Percentiles rank a stretch among this genome's conserved stretches.
Conservation (phyloP, 169 alveolate species). For the Eimeria maxima region DNA sequence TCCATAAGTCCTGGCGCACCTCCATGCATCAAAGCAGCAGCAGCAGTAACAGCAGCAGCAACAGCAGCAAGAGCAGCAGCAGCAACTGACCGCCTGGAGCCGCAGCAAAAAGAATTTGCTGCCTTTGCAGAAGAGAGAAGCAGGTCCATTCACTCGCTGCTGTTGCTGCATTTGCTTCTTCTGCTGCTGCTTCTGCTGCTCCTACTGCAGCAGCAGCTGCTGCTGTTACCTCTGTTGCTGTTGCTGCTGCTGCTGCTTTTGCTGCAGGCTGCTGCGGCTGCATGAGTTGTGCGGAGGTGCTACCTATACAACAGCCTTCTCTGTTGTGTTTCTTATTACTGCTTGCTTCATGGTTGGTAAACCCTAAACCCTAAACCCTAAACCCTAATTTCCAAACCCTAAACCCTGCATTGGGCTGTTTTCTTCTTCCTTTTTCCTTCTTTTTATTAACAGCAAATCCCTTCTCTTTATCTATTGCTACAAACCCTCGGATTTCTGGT, state of each 20-base stretch:
- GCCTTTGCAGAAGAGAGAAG: neutral
- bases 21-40: too few relatives aligned
- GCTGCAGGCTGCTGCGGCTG: constrained; percentile 23
- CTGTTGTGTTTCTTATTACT: neutral
- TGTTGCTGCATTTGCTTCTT: neutral
- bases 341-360: neutral
- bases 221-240: neutral
- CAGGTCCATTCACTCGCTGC: neutral
- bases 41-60: too few relatives aligned
- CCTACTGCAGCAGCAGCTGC: neutral
- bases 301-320: neutral
- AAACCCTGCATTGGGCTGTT: neutral
- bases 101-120: neutral
- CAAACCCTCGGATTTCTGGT: neutral
- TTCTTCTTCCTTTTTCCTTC: neutral
- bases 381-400: neutral
- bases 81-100: neutral
- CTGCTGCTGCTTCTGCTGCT: neutral
- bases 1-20: too few relatives aligned
- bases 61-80: neutral
- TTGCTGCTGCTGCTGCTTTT: neutral
- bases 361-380: neutral
- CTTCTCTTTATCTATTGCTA: neutral
- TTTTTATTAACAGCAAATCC: neutral
- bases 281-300: constrained; percentile 4